These are phyloP conservation scores for Plasmodium vinckei DNA, from an alignment of 169 alveolate species.

Conservation along the genomic window DNA sequence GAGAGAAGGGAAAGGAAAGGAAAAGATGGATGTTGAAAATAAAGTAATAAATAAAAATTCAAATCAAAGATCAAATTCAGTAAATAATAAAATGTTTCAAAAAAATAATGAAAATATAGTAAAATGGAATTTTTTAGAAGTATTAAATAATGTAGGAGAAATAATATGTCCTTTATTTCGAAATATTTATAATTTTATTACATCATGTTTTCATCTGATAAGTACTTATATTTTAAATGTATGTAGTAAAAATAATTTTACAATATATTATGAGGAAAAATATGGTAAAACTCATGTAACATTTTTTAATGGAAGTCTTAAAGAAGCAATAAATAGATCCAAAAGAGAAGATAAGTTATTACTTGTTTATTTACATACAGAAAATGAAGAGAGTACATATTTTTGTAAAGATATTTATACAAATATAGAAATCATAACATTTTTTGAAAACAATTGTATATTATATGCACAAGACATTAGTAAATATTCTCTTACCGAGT, in stretches of 20 bases:
- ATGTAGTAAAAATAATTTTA: background rate
- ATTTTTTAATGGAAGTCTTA: constrained; percentile 37
- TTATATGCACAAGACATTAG: constrained; percentile 36
- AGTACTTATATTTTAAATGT: constrained; percentile 22
- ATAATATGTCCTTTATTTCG: constrained; percentile 27
- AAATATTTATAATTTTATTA: constrained; percentile 4
- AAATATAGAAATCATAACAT: constrained; percentile 17
- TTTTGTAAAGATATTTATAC: constrained; percentile 37
- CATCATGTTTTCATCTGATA: constrained; percentile 34
- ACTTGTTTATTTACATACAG: constrained; percentile 47
- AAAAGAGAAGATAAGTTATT: constrained; percentile 43
- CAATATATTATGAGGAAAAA: constrained; percentile 27
- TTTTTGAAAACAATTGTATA: constrained; percentile 31
- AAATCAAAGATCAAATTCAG: too few species aligned
- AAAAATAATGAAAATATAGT: constrained; percentile 15
- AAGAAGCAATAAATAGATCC: constrained; percentile 47
- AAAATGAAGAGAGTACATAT: constrained; percentile 26
- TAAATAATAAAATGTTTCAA: background rate
- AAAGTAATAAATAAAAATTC: background rate
- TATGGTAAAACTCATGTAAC: constrained; percentile 29
- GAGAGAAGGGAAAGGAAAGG: background rate
- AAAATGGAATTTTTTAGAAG: background rate
- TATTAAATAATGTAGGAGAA: constrained; percentile 17
- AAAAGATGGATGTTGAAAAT: background rate
- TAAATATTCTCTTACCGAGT: constrained; percentile 16